phyloP scores from a whole-genome alignment of 352 stramenopile species.

The Phytophthora capsici region DNA sequence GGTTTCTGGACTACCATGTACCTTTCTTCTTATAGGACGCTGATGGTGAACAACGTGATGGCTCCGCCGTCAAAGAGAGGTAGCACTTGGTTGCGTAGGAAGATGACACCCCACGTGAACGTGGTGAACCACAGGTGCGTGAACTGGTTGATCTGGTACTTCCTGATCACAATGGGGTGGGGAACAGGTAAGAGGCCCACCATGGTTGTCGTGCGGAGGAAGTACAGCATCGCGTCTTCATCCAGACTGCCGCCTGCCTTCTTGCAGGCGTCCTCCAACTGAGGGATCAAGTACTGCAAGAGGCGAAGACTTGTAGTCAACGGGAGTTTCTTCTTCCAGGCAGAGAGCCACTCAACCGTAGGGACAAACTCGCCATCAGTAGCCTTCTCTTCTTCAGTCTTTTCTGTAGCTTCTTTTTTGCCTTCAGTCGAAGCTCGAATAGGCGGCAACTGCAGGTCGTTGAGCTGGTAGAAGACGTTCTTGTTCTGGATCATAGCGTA shows the following conservation, averaged over 20 bases:
- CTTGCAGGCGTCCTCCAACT: slow-evolving; percentile 78
- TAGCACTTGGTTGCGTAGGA: slow-evolving; percentile 96
- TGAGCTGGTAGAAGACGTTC: slow-evolving; percentile 93
- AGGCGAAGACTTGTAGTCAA: slow-evolving; percentile 95
- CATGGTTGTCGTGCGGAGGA: slow-evolving; percentile 97
- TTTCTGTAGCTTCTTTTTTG: slow-evolving; percentile 18
- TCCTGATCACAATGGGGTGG: slow-evolving; percentile 98
- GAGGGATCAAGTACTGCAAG: slow-evolving; percentile 94
- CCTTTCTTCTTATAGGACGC: slow-evolving; percentile 65
- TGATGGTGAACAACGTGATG: slow-evolving; percentile 97
- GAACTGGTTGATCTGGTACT: slow-evolving; percentile 99
- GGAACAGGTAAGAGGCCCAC: slow-evolving; percentile 97
- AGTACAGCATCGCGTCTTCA: slow-evolving; percentile 96
- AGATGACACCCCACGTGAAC: slow-evolving; percentile 99
- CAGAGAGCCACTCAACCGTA: slow-evolving; percentile 94
- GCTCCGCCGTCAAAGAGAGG: slow-evolving; percentile 97
- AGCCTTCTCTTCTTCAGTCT: slow-evolving; percentile 10
- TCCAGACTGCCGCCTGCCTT: slow-evolving; percentile 90
- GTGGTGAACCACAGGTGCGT: slow-evolving; percentile 99
- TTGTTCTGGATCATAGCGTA: slow-evolving; percentile 99
- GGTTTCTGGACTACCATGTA: slow-evolving; percentile 14
- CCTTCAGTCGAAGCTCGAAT: slow-evolving; percentile 59
- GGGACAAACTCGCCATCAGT: slow-evolving; percentile 77
- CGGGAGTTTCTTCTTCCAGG: slow-evolving; percentile 95
- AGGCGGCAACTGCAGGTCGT: slow-evolving; percentile 89